phyloP scores from a whole-genome alignment of 1,284 basidiomycete species.

The Malassezia yamatoensis region DNA sequence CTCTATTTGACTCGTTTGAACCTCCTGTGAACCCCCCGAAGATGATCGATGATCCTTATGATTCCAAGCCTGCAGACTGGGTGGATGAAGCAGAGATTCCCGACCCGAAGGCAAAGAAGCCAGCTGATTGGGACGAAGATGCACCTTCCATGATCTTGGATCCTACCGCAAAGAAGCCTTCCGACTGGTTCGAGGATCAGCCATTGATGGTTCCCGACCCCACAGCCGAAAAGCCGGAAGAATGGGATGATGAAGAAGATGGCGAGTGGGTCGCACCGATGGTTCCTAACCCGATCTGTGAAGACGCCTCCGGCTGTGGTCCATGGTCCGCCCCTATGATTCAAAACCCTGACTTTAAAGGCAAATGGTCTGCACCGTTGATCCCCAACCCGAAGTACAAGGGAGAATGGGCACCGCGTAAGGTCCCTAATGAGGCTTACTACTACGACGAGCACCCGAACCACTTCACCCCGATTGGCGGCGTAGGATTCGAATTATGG shows the following conservation, averaged over 20 bases:
- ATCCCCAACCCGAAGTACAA: constrained; percentile 55
- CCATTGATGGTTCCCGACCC: constrained; percentile 74
- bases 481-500: constrained; percentile 46
- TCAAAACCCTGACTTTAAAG: constrained; percentile 95
- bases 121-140: constrained; percentile 45
- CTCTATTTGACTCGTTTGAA: constrained; percentile 82
- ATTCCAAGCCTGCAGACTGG: constrained; percentile 85
- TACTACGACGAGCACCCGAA: constrained; percentile 81
- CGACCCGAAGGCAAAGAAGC: constrained; percentile 68
- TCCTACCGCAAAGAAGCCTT: constrained; percentile 75
- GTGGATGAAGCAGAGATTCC: constrained; percentile 77
- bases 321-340: constrained; percentile 81
- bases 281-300: constrained; percentile 65
- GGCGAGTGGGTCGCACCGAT: constrained; percentile 92
- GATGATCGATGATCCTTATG: constrained; percentile 86
- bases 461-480: constrained; percentile 55
- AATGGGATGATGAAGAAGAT: constrained; percentile 99
- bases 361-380: constrained; percentile 81
- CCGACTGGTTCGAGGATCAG: constrained; percentile 90
- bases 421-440: constrained; percentile 66
- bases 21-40: constrained; percentile 86
- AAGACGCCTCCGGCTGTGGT: constrained; percentile 83
- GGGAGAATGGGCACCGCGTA: constrained; percentile 38
- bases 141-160: constrained; percentile 58
- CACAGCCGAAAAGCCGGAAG: constrained; percentile 89